Conservation (phyloP, 1,284 basidiomycete genomes). For the Volvariella volvacea region DNA sequence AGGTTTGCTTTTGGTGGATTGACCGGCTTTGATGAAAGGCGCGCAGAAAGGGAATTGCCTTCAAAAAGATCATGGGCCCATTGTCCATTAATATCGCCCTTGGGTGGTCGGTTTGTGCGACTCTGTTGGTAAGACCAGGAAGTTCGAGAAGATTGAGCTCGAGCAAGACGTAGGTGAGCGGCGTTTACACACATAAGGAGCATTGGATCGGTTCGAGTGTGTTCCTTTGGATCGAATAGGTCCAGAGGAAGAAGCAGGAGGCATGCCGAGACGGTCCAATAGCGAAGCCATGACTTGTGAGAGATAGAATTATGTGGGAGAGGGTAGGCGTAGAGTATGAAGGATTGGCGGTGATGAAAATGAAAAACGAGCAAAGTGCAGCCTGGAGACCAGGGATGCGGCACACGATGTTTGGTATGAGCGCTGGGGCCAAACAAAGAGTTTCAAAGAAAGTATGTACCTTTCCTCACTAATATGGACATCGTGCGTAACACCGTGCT, state of each 20-base stretch:
- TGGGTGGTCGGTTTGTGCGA: conserved; percentile 45
- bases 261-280: conserved; percentile 57
- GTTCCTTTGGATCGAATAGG: conserved; percentile 51
- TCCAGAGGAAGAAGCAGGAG: conserved; percentile 36
- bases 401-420: too few relatives aligned
- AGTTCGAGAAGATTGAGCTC: conserved; percentile 10
- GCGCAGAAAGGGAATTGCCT: conserved; percentile 55
- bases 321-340: neutral
- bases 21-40: conserved; percentile 36
- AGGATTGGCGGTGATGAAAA: neutral
- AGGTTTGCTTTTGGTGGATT: conserved; percentile 36
- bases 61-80: conserved; percentile 75
- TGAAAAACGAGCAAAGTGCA: neutral
- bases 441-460: too few relatives aligned
- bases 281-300: conserved; percentile 49
- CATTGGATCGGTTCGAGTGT: conserved; percentile 33
- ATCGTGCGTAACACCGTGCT: too few relatives aligned
- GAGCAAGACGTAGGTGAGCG: conserved; percentile 14
- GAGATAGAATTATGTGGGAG: neutral
- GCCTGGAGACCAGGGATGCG: too few relatives aligned
- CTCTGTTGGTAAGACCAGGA: conserved; percentile 30
- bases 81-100: conserved; percentile 56
- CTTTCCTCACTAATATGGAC: too few relatives aligned
- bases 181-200: conserved; percentile 61
- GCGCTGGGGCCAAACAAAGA: neutral